phyloP scores from a whole-genome alignment of 305 asterid genomes.

The Solanum hybrid region DNA sequence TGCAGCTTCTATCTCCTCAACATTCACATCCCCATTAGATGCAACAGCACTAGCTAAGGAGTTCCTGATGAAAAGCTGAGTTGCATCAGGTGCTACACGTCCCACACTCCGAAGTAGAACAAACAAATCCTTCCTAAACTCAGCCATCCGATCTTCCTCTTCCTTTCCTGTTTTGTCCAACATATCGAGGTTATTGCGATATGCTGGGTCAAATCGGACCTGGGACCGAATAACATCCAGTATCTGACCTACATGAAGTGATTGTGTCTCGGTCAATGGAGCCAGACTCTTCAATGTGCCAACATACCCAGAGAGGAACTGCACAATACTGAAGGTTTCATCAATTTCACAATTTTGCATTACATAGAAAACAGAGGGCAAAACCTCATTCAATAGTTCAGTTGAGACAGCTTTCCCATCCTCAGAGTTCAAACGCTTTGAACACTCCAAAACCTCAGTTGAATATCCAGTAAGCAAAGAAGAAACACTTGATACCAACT shows the following conservation, averaged over 20 bases:
- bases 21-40: conserved; percentile 57
- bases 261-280: conserved; percentile 57
- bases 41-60: conserved; percentile 55
- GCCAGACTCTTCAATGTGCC: conserved; percentile 72
- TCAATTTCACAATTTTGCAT: conserved; percentile 63
- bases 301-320: conserved; percentile 81
- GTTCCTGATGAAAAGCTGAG: conserved; percentile 71
- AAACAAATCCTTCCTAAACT: conserved; percentile 75
- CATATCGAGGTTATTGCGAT: conserved; percentile 53
- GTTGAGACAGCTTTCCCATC: conserved; percentile 44
- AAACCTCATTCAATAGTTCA: conserved; percentile 63
- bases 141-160: conserved; percentile 88
- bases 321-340: conserved; percentile 58
- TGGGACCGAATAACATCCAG: conserved; percentile 66
- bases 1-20: conserved; percentile 92
- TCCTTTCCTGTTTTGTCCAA: conserved; percentile 81
- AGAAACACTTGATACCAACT: conserved; percentile 47
- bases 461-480: conserved; percentile 72
- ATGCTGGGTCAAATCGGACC: conserved; percentile 57
- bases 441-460: conserved; percentile 67
- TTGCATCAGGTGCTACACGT: conserved; percentile 84
- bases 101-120: conserved; percentile 71
- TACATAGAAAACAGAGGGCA: conserved; percentile 65
- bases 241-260: conserved; percentile 68
- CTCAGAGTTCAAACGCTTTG: conserved; percentile 46